Base-by-base conservation (phyloP, 345 rosid genomes). In the Linum lewisii region DNA sequence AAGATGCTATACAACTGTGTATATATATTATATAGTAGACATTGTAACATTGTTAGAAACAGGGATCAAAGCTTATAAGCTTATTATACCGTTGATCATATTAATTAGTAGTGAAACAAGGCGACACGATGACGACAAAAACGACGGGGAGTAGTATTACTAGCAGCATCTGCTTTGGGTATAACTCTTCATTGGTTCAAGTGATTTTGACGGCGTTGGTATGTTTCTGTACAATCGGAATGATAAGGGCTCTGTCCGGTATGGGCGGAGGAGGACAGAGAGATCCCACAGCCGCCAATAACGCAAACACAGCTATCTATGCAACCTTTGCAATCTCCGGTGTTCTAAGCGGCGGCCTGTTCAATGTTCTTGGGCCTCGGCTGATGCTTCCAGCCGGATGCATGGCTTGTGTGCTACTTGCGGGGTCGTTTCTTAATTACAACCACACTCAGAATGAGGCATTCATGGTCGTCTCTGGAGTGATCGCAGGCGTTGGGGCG, bases 211-310 rank as follows among this genome's bases (percentile, higher is more conserved):
- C 88, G 42, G 98, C 93, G 0, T 63, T 92, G 7, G 98, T 92
- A 37, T 92, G 98, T 59, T 92, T 92, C 72, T 92, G 98, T 60
- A 88, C 95, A 29, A 96, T 96, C 0, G 95, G 95, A 1, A 92
- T 92, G 90, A 88, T 88, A 76, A 92, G 88, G 59, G 98, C 98
- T 24, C 82, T 92, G 57, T 80, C 93, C 24, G 98, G 98, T 5
- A 84, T 92, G 98, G 98, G 98, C 16, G 98, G 93, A 1, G 96
- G 93, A 0, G 98, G 96, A 15, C 98, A 92, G 71, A 76, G 86
- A 4, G 81, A 92, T 55, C 70, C 73, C 38, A 84, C 87, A 19
- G 98, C 98, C 13, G 75, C 84, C 52, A 79, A 92, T 81, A 92
- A 88, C 73, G 90, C 98, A 53, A 76, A 75, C 74, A 85, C 88